A percentile compares a stretch with the other conserved stretches of the same genome.
Conservation (phyloP, 306 rosid genomes). For the Gleditsia sinensis region DNA sequence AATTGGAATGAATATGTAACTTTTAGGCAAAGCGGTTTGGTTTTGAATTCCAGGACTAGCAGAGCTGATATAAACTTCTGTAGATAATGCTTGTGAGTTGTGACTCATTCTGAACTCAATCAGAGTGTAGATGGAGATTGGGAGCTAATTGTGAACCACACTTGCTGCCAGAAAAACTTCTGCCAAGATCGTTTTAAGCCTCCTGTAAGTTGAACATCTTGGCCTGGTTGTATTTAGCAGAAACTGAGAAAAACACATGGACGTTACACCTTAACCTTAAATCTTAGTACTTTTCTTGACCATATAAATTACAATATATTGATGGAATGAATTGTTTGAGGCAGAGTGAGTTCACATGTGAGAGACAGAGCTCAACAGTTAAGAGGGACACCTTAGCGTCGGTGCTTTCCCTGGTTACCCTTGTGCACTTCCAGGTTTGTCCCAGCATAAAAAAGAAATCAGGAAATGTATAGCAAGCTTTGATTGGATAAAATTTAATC, state of each 20-base stretch:
- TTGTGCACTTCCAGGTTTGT: background rate
- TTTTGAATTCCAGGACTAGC: background rate
- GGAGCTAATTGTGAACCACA: background rate
- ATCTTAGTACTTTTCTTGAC: too few species aligned
- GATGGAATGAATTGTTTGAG: too few species aligned
- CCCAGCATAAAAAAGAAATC: background rate
- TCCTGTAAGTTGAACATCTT: background rate
- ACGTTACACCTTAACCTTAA: too few species aligned
- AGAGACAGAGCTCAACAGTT: too few species aligned
- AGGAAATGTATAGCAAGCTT: background rate
- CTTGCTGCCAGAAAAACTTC: background rate
- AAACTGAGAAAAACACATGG: background rate
- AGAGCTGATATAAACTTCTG: background rate
- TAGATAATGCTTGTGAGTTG: background rate
- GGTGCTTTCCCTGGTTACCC: background rate
- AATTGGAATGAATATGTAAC: background rate
- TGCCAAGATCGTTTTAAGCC: background rate
- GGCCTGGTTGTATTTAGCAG: background rate
- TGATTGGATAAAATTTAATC: slow-evolving; percentile 10
- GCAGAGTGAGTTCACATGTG: too few species aligned
- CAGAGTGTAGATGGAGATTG: background rate
- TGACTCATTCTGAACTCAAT: background rate
- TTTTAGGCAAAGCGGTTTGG: slow-evolving; percentile 8
- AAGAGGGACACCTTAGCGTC: too few species aligned
- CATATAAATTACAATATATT: too few species aligned